These are phyloP conservation scores for Penicillium odoratum DNA, from an alignment of 495 filamentous ascomycete genomes.

Conservation along the genomic window DNA sequence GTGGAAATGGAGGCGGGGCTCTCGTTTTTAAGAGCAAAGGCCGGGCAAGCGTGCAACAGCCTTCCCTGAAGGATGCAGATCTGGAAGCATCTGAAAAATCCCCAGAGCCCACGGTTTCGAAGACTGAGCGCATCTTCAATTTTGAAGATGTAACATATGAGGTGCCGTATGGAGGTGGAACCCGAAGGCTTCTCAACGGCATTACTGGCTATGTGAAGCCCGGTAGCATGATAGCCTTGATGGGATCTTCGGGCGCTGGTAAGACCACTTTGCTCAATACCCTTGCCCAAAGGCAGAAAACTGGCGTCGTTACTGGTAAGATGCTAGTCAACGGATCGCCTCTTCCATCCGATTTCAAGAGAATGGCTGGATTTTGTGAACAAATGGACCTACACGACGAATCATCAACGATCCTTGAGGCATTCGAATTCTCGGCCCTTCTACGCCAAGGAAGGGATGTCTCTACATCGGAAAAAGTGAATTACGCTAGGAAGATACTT, in stretches of 20 bases:
- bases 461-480: conserved; percentile 69
- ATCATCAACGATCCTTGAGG: conserved; percentile 79
- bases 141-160: too few relatives aligned
- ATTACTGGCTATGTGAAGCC: conserved; percentile 77
- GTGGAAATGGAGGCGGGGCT: too few relatives aligned
- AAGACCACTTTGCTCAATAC: conserved; percentile 89
- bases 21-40: too few relatives aligned
- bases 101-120: conserved; percentile 23
- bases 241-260: conserved; percentile 83
- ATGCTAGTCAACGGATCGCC: conserved; percentile 69
- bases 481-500: conserved; percentile 81
- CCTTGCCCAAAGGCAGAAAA: conserved; percentile 70
- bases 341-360: conserved; percentile 71
- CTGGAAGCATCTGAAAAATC: too few relatives aligned
- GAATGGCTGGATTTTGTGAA: conserved; percentile 79
- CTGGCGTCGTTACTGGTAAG: conserved; percentile 72
- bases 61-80: too few relatives aligned
- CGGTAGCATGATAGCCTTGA: conserved; percentile 75
- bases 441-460: conserved; percentile 72
- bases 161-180: too few relatives aligned
- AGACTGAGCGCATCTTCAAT: too few relatives aligned
- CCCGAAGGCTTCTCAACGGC: conserved; percentile 64
- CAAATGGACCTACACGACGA: conserved; percentile 88
- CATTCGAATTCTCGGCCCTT: conserved; percentile 81
- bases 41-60: too few relatives aligned